Evolutionary conservation across 75 land plant species (phyloP), one percentile per base, ranked within the genome.

Genomic region (Picea glauca): DNA sequence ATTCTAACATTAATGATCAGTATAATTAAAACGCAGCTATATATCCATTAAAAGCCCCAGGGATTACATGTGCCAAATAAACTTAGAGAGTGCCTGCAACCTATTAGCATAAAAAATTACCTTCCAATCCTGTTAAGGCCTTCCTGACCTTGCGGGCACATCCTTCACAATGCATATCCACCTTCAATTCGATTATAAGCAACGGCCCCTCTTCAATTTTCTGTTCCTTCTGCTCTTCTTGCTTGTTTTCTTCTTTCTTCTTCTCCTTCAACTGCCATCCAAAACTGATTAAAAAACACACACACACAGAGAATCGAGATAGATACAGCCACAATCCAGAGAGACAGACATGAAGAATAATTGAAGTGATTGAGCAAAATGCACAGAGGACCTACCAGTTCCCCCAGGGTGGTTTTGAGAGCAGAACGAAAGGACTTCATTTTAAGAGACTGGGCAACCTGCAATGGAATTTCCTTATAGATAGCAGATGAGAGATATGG

Each of bases 131-230:
- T 33, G 61, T 85, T 30, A 90, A 62, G 68, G 84, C 79, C 76
- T 62, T 83, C 32, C 57, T 81, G 17, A 90, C 89, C 80, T 85
- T 85, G 26, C 82, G 78, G 46, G 86, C 85, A 78, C 91, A 90
- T 8, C 78, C 91, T 38, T 87, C 87, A 74, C 91, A 90, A 62
- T 90, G 91, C 85, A 90, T 90, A 79, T 87, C 85, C 31, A 90
- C 89, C 58, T 83, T 85, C 65, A 90, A 83, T 4, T 85, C 85
- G 23, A 90, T 90, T 62, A 79, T 81, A 33, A 63, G 72, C 11
- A 76, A 68, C 7, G 81, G 62, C n/a, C 43, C 58, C 67, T 73
- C 76, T 75, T 80, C 77, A 67, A 30, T 4, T 20, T 21, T 56
- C 26, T 26, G 26, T 26, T 26, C 26, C 26, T 26, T 26, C 26